These are phyloP conservation scores for Skeletonema costatum DNA, from an alignment of 108 stramenopile species.

Conservation along the genomic window DNA sequence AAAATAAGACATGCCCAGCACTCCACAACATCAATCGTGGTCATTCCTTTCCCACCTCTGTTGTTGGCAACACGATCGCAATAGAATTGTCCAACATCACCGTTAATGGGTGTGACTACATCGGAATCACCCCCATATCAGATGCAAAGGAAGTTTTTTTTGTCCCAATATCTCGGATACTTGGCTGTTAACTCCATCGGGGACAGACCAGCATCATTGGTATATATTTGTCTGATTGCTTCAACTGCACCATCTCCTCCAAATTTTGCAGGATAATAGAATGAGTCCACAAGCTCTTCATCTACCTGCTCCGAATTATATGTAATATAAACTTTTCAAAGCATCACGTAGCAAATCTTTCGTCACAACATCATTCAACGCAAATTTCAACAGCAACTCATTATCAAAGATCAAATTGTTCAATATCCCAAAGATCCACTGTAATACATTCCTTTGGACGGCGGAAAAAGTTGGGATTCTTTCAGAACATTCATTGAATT, in stretches of 20 bases:
- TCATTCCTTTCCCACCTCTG: conserved; percentile 37
- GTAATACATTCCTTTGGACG: conserved; percentile 32
- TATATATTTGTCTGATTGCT: conserved; percentile 65
- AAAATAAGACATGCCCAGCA: conserved; percentile 64
- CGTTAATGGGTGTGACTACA: conserved; percentile 53
- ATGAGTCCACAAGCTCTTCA: conserved; percentile 66
- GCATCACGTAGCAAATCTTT: conserved; percentile 54
- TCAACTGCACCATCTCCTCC: conserved; percentile 47
- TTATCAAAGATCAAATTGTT: conserved; percentile 61
- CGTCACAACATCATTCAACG: conserved; percentile 57
- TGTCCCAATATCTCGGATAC: conserved; percentile 36
- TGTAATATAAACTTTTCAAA: conserved; percentile 48
- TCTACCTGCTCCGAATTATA: conserved; percentile 49
- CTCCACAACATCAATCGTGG: conserved; percentile 45
- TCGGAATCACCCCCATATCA: conserved; percentile 69
- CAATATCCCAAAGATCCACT: conserved; percentile 49
- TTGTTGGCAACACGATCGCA: conserved; percentile 48
- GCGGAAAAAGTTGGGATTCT: conserved; percentile 33
- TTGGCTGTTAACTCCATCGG: conserved; percentile 63
- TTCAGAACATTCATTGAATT: conserved; percentile 60
- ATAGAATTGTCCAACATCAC: conserved; percentile 63
- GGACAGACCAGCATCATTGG: conserved; percentile 63
- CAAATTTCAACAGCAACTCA: conserved; percentile 40
- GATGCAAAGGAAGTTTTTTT: conserved; percentile 50
- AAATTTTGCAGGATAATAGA: conserved; percentile 57